Evolutionary conservation across 306 rosid genomes (phyloP).

Genomic region (Canavalia gladiata): DNA sequence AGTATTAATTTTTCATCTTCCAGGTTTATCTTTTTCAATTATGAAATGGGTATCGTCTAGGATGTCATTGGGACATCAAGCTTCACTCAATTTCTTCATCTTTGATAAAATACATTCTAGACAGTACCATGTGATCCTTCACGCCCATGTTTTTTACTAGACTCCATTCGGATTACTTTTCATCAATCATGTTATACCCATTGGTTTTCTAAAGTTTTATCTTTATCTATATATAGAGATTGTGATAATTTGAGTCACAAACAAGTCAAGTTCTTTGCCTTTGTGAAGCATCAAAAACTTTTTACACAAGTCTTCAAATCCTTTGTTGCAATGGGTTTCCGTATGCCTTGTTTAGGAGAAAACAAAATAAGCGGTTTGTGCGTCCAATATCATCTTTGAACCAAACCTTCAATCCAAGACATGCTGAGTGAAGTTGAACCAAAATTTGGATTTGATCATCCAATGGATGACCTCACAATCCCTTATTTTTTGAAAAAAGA

Average conservation of each 20-base stretch:
- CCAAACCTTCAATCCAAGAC: constrained; percentile 45
- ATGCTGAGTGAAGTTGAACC: constrained; percentile 44
- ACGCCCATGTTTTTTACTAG: neutral
- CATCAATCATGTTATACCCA: constrained; percentile 21
- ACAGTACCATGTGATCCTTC: constrained; percentile 37
- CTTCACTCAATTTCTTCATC: constrained; percentile 10
- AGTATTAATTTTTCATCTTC: constrained; percentile 13
- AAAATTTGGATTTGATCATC: constrained; percentile 60
- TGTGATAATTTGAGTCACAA: neutral
- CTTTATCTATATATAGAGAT: neutral
- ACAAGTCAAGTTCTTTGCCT: neutral
- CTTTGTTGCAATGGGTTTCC: constrained; percentile 28
- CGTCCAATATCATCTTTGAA: constrained; percentile 52
- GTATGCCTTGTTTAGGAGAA: constrained; percentile 49
- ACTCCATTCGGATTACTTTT: constrained; percentile 7
- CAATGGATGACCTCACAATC: neutral
- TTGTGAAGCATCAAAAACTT: neutral
- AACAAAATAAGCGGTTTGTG: constrained; percentile 47
- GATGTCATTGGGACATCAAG: constrained; percentile 25
- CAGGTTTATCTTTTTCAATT: constrained; percentile 14
- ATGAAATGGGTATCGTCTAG: constrained; percentile 10
- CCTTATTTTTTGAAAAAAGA: constrained; percentile 51
- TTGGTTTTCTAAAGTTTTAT: neutral
- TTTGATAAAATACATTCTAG: constrained; percentile 9
- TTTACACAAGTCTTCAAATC: neutral